Base-by-base conservation (phyloP, 2,329 filamentous ascomycete genomes). In the Corynespora cassiicola region DNA sequence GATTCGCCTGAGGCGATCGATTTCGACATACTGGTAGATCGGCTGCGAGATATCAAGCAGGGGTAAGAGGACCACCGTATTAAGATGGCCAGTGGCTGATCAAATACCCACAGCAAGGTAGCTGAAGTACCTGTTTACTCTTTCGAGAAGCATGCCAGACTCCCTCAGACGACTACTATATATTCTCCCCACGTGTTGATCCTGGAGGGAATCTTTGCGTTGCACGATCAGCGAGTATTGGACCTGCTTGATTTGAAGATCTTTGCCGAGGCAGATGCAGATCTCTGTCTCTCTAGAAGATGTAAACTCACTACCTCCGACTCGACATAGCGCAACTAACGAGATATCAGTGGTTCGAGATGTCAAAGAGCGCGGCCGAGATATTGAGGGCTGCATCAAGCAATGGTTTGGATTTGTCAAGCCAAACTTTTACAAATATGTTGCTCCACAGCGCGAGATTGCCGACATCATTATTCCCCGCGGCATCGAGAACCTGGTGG, bases 401-500 rank as follows among this genome's bases (percentile, higher is more conserved):
- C 94, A 99, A 68, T 99, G 94, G 94, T 96, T 97, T 66, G 75
- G 75, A 8, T 99, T 88, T 64, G 94, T 99, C 27, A 99, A 99
- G 70, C 94, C 94, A 3, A 97, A 97, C 61, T 97, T 95, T 58
- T 87, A 92, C 67, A 89, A 87, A 77, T 97, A 82, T 62, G 94
- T 99, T 39, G 87, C 95, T 48, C 94, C 94, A 21, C 94, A 99
- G 67, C 80, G 90, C 38, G 87, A 90, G 54, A 85, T 92, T 31
- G 90, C 90, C 79, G 92, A 99, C 65, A 86, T 99, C 38, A 97
- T 99, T 42, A 88, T 99, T 7, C 94, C 94, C 3, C 82, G 94
- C 58, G 94, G 94, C 16, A 90, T 97, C 50, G 89, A 99, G 66
- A 99, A 99, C 61, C 84, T 83, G 49, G 94, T 96, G 16, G 94